Evolutionary conservation across 2,329 filamentous ascomycete species (phyloP), one percentile per base, ranked within the genome.

Genomic region (Metarhizium brunneum): DNA sequence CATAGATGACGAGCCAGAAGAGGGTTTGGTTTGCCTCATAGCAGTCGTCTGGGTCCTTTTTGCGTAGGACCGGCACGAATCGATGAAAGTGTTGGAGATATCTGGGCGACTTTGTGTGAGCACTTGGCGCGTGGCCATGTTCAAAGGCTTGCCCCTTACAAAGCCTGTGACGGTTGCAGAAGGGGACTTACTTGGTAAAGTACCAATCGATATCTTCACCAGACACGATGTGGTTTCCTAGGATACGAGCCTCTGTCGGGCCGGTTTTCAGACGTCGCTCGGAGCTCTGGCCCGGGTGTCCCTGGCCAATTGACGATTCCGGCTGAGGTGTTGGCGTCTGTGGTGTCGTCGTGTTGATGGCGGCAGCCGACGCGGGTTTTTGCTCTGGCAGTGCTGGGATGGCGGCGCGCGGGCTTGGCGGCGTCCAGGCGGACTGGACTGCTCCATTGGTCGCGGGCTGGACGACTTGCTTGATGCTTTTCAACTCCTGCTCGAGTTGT

Each of bases 181-280:
- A 16, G 13, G 35, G 6, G n/a, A 29, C 50, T 48, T 10, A 78
- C 74, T 76, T 78, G 56, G 77, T 71, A 63, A 82, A 82, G 59
- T 82, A 82, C 62, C 74, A 79, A 54, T 80, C 75, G 54, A 82
- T 76, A 47, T 82, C 79, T 47, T 78, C 74, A 0, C 77, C 76
- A 0, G 78, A 71, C 50, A 82, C 74, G 1, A 77, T 70, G 8
- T 73, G 71, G 3, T 73, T 75, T 2, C 72, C 75, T 11, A 82
- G 62, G 4, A 76, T 70, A 50, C 79, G 71, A 1, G 78, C 66
- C 52, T 74, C 63, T 10, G 66, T 66, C 42, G 67, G 64, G 3
- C 65, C 65, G 16, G 60, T 55, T 53, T 66, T 66, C 50, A 56
- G 54, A 10, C 54, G 62, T 36, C 54, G 56, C 50, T 60, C 57